phyloP scores from a whole-genome alignment of 2,329 filamentous ascomycete species.

The Fusarium odoratissimum region DNA sequence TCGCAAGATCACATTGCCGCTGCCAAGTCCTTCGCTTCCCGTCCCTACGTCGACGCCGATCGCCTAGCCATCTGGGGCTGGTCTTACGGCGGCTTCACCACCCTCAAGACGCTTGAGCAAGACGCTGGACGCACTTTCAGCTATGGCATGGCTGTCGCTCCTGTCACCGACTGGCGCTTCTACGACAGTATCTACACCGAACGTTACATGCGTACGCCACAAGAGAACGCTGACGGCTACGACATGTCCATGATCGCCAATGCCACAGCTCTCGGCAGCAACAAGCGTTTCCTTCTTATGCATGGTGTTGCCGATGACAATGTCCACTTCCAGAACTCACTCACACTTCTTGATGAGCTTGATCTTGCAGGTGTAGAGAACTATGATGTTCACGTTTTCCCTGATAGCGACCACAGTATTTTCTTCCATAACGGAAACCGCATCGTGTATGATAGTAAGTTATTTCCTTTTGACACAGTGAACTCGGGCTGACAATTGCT shows the following conservation, averaged over 20 bases:
- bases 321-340: slow-evolving; percentile 94
- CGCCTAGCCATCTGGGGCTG: slow-evolving; percentile 97
- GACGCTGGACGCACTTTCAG: slow-evolving; percentile 91
- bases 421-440: slow-evolving; percentile 92
- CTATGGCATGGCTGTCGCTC: slow-evolving; percentile 98
- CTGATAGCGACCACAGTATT: slow-evolving; percentile 95
- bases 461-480: fast-evolving
- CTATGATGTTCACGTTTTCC: slow-evolving; percentile 96
- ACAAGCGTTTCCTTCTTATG: slow-evolving; percentile 92
- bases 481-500: slow-evolving; percentile 2
- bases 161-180: slow-evolving; percentile 97
- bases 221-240: slow-evolving; percentile 84
- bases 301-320: slow-evolving; percentile 98
- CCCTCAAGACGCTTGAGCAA: slow-evolving; percentile 91
- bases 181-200: slow-evolving; percentile 97
- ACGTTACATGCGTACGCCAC: slow-evolving; percentile 95
- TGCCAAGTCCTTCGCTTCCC: slow-evolving; percentile 83
- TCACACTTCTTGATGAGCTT: slow-evolving; percentile 86
- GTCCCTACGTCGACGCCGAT: slow-evolving; percentile 83
- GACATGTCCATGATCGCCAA: slow-evolving; percentile 79
- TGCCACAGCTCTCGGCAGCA: slow-evolving; percentile 76
- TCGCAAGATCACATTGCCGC: slow-evolving; percentile 91
- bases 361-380: slow-evolving; percentile 87
- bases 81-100: slow-evolving; percentile 96
- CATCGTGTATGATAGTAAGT: slow-evolving; percentile 93